Evolutionary conservation across 768 basidiomycete species (phyloP).

Genomic region (Atractiella rhizophila): DNA sequence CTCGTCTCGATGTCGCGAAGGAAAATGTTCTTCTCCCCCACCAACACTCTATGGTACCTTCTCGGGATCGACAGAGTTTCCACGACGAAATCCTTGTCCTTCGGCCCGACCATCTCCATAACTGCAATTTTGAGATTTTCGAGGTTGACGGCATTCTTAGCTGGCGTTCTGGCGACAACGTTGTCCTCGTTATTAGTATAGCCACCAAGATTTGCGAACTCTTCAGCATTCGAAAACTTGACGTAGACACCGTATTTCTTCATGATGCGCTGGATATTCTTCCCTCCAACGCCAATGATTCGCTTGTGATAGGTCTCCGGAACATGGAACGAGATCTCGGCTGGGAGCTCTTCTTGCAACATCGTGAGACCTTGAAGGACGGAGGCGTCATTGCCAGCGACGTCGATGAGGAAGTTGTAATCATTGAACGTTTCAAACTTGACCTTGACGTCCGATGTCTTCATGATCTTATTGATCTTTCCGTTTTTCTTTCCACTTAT

Average conservation of each 20-base stretch:
- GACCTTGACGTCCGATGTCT: conserved; percentile 86
- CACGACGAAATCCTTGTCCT: conserved; percentile 91
- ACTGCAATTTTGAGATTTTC: conserved; percentile 86
- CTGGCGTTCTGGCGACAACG: conserved; percentile 88
- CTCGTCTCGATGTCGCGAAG: conserved; percentile 91
- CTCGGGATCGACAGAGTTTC: conserved; percentile 83
- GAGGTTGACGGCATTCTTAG: conserved; percentile 84
- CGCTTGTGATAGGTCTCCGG: conserved; percentile 96
- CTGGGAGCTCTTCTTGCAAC: conserved; percentile 89
- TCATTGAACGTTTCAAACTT: conserved; percentile 94
- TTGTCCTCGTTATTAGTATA: conserved; percentile 97
- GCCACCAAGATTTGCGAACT: conserved; percentile 78
- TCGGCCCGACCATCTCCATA: conserved; percentile 91
- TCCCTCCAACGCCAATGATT: conserved; percentile 91
- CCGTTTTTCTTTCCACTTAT: conserved; percentile 99
- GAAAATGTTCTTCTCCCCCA: conserved; percentile 91
- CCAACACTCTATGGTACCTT: conserved; percentile 74
- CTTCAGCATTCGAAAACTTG: conserved; percentile 94
- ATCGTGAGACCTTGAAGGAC: conserved; percentile 67
- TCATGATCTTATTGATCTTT: conserved; percentile 99
- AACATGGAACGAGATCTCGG: conserved; percentile 94
- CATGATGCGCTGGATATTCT: conserved; percentile 98
- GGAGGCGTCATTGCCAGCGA: conserved; percentile 57
- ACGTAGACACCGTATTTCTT: conserved; percentile 99
- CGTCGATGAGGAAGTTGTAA: conserved; percentile 33